phyloP scores from a whole-genome alignment of 768 basidiomycete species.

The Suillus discolor region DNA sequence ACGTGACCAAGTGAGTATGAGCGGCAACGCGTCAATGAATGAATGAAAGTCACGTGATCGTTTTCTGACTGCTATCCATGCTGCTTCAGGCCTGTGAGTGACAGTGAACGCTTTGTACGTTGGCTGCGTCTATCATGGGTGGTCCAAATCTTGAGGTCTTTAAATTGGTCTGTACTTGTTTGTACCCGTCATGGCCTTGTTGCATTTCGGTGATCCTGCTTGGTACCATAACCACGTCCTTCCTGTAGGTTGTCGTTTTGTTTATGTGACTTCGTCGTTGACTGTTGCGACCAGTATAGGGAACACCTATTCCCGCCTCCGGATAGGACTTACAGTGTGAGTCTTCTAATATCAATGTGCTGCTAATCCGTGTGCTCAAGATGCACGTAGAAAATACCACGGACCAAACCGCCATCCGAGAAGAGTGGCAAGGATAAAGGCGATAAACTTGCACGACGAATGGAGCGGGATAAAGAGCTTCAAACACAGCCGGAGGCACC shows the following conservation, averaged over 20 bases:
- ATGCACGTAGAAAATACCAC: conserved; percentile 58
- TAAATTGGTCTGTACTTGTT: conserved; percentile 87
- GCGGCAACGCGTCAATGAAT: not conserved
- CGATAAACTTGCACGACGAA: conserved; percentile 49
- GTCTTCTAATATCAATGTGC: not conserved
- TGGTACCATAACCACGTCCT: conserved; percentile 83
- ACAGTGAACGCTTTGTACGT: not conserved
- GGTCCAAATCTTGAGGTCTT: conserved; percentile 87
- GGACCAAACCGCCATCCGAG: conserved; percentile 63
- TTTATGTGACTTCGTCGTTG: not conserved
- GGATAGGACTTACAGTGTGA: conserved; percentile 56
- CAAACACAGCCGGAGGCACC: conserved; percentile 19
- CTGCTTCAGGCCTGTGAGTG: not conserved
- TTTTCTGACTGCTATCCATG: not conserved
- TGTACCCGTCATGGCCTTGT: conserved; percentile 75
- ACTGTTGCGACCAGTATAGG: conserved; percentile 56
- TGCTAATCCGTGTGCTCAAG: not conserved
- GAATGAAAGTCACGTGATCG: not conserved
- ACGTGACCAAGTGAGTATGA: not conserved
- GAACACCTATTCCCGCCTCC: conserved; percentile 69
- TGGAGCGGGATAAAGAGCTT: conserved; percentile 46
- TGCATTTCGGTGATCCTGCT: conserved; percentile 86
- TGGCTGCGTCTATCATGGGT: conserved; percentile 45
- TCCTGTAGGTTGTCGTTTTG: conserved; percentile 51
- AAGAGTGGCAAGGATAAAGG: conserved; percentile 74